Base-by-base conservation (phyloP, 2,329 filamentous ascomycete genomes). In the Ploettnerulaceae sp. region DNA sequence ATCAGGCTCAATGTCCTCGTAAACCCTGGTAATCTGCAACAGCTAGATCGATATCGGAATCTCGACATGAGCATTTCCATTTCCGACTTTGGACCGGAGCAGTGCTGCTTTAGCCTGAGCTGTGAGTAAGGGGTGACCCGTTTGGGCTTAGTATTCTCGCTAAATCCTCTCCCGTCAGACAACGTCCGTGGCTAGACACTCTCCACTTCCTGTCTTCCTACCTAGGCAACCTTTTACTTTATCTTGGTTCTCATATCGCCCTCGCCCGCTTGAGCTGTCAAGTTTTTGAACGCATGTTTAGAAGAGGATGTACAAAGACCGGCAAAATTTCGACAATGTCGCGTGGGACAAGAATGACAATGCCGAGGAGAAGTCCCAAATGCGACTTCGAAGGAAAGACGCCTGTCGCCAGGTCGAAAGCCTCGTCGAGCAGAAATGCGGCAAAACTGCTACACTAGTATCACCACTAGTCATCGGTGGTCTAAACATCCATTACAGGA, bases 281-380 rank as follows among this genome's bases (percentile, higher is more conserved):
- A 28, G 25, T 28, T 12, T 28, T 28, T 12, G 12, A 12, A 12
- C 25, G 25, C 25, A 17, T 34, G 32, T 11, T 36, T 21, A 36
- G 33, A 36, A n/a, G 25, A 37, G 32, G 4, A 46, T 46, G 35
- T 21, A 17, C 18, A 37, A 38, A 18, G 37, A 11, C 15, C 36
- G 36, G 12, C 35, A 22, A 47, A 28, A 57, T 18, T 47, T 54
- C 17, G 55, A 58, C 33, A 43, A 54, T 22, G 15, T 55, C 22
- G 55, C 42, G 9, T 58, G 55, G 56, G 55, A 58, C 40, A 52
- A 39, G 29, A 57, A 50, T 28, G 55, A 58, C 24, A 48, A 55
- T 25, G 49, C 31, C 4, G 54, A 40, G 45, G 53, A 53, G 28
- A 22, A 45, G 33, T 42, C 49, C 34, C 42, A 49, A 35, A 49